Evolutionary conservation across 116 monocot genomes (phyloP), one percentile per base, ranked within the genome.

Genomic region (Trichopus zeylanicus): DNA sequence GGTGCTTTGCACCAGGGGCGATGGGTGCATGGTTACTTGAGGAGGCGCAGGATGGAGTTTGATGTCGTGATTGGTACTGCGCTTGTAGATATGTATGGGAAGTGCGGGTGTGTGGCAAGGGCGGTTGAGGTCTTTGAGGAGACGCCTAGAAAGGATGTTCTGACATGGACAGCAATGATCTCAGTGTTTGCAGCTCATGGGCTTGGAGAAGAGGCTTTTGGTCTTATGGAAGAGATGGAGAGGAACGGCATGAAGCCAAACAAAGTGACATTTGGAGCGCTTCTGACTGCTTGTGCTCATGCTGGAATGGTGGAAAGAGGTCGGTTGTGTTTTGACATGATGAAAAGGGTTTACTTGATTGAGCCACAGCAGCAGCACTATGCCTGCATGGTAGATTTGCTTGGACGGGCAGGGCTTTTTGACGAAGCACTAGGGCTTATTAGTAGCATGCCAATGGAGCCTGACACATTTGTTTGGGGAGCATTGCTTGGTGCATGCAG

Each of bases 81-180:
- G 5, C 62, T 86, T 8, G 37, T 81, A 1, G 81, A 81, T 52
- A 81, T 86, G 81, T 81, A 86, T 46, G 81, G 77, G 18, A 86
- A 86, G 29, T 86, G 86, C 56, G 86, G 81, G 5, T 75, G 71
- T 54, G 7, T 78, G 39, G 65, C 61, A 27, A 63, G 46, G 52
- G 78, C 81, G 42, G 3, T 48, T 1, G 66, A 77, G 59, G 72
- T 73, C 28, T 86, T 86, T 46, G 47, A 63, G 1, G 62, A 63
- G 23, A 78, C 81, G 71, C 59, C 52, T 5, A 16, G 33, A 9
- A 79, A 66, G 54, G 80, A 88, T 76, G 80, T 80, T 8, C 22
- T 64, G 53, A 61, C 80, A 6, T 88, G 88, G 88, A 88, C 74
- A 0, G 70, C 83, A 5, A 80, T 83, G 76, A 80, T 83, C 29